Percentiles rank a stretch among this genome's conserved stretches.
phyloP scores from a whole-genome alignment of 2,329 filamentous ascomycete species.

The Sordariomycetes sp. region DNA sequence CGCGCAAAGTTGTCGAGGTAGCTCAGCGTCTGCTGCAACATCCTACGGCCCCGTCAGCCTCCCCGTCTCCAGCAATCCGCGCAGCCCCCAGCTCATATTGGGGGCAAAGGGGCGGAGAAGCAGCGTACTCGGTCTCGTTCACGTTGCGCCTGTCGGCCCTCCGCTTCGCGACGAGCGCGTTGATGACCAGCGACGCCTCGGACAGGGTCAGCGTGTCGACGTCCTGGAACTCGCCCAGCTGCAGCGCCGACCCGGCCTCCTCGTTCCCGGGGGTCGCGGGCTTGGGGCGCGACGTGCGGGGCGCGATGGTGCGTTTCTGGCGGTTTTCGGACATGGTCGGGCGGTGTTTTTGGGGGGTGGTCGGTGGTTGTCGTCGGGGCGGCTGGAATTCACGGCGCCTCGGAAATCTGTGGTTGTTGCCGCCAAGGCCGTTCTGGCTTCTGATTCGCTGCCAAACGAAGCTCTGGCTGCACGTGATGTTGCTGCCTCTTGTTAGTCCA shows the following conservation, averaged over 20 bases:
- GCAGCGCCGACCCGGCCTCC: slow-evolving; percentile 70
- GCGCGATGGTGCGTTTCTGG: not conserved
- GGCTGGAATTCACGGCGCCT: not conserved
- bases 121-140: slow-evolving; percentile 70
- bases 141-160: slow-evolving; percentile 71
- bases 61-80: not conserved
- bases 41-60: slow-evolving; percentile 31
- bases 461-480: too few species aligned
- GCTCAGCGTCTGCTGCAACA: slow-evolving; percentile 77
- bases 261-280: slow-evolving; percentile 68
- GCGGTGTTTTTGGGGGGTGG: not conserved
- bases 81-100: not conserved
- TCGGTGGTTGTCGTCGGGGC: not conserved
- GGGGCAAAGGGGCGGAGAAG: slow-evolving; percentile 8
- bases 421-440: too few species aligned
- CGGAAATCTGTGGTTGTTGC: not conserved
- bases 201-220: slow-evolving; percentile 87
- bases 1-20: slow-evolving; percentile 92
- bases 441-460: too few species aligned
- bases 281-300: slow-evolving; percentile 51
- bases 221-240: slow-evolving; percentile 86
- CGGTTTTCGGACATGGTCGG: not conserved
- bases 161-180: slow-evolving; percentile 74
- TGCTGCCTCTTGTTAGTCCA: too few species aligned
- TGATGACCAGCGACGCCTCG: slow-evolving; percentile 85